Conservation (phyloP, 805 yeast genomes). For the Metschnikowia reukaufii region DNA sequence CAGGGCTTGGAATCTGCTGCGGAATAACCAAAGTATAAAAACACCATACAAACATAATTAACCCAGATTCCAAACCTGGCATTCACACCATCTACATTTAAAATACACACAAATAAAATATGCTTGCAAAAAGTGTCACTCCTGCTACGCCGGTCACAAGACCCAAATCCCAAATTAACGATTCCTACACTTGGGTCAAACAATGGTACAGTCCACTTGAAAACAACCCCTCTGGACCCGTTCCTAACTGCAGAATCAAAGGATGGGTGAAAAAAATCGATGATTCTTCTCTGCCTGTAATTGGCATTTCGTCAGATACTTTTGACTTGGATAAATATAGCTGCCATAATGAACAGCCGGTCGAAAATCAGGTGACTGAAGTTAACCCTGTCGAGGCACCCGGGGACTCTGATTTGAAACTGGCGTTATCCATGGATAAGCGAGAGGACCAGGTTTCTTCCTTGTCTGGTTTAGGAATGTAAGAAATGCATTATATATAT, state of each 20-base stretch:
- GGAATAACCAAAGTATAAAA: background rate
- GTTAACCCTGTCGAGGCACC: conserved; percentile 22
- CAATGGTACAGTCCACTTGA: conserved; percentile 38
- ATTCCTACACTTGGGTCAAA: conserved; percentile 36
- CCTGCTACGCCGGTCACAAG: conserved; percentile 24
- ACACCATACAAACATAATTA: background rate
- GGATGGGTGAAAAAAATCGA: conserved; percentile 39
- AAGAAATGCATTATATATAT: background rate
- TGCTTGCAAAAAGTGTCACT: conserved; percentile 21
- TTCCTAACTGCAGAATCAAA: conserved; percentile 26
- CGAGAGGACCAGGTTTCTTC: conserved; percentile 27
- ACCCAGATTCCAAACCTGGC: background rate
- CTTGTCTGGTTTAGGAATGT: conserved; percentile 24
- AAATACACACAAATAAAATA: background rate
- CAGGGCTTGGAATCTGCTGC: background rate
- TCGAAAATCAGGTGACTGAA: conserved; percentile 30
- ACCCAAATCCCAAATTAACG: conserved; percentile 19
- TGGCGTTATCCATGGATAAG: conserved; percentile 25
- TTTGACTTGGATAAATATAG: conserved; percentile 42
- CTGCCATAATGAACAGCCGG: conserved; percentile 46
- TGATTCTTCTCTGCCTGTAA: background rate
- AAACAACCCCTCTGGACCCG: conserved; percentile 10
- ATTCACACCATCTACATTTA: background rate
- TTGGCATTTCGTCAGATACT: conserved; percentile 32
- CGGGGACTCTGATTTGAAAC: conserved; percentile 22